Evolutionary conservation across 2,329 filamentous ascomycete genomes (phyloP).

Genomic region (Iodosphaeria phyllophila): DNA sequence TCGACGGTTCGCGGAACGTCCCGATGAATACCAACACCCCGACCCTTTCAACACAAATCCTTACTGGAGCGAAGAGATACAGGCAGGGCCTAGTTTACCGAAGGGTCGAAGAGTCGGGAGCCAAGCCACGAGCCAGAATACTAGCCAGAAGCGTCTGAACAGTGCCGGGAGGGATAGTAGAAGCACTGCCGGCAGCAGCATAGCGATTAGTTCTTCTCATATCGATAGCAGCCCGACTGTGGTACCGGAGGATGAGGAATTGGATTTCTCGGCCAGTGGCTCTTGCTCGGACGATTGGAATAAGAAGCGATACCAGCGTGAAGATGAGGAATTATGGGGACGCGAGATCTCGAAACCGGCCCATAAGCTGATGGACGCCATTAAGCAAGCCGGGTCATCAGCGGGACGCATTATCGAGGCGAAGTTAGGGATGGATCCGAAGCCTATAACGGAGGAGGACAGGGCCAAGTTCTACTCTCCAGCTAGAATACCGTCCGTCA

Average conservation of each 20-base stretch:
- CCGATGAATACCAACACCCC: conserved; percentile 59
- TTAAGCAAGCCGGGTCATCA: conserved; percentile 37
- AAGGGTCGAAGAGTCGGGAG: conserved; percentile 41
- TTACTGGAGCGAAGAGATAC: conserved; percentile 77
- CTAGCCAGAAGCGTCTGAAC: conserved; percentile 39
- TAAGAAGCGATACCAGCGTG: conserved; percentile 60
- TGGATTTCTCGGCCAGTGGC: conserved; percentile 17
- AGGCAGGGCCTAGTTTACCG: conserved; percentile 56
- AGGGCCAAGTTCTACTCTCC: conserved; percentile 38
- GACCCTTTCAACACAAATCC: conserved; percentile 73
- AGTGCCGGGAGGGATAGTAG: conserved; percentile 37
- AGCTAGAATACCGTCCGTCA: conserved; percentile 52
- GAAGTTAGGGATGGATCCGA: conserved; percentile 32
- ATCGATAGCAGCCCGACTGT: conserved; percentile 23
- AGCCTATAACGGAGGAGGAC: conserved; percentile 27
- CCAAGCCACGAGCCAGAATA: conserved; percentile 30
- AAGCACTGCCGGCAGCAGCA: conserved; percentile 10
- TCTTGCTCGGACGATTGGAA: conserved; percentile 48
- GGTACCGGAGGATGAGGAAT: conserved; percentile 24
- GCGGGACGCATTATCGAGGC: conserved; percentile 34
- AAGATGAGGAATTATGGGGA: conserved; percentile 79
- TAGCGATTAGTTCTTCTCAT: conserved; percentile 17
- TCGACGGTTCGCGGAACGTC: conserved; percentile 47
- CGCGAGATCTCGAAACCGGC: conserved; percentile 29
- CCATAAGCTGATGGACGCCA: conserved; percentile 36